These are phyloP conservation scores for Auricularia cornea DNA, from an alignment of 768 basidiomycete species.

Conservation along the genomic window DNA sequence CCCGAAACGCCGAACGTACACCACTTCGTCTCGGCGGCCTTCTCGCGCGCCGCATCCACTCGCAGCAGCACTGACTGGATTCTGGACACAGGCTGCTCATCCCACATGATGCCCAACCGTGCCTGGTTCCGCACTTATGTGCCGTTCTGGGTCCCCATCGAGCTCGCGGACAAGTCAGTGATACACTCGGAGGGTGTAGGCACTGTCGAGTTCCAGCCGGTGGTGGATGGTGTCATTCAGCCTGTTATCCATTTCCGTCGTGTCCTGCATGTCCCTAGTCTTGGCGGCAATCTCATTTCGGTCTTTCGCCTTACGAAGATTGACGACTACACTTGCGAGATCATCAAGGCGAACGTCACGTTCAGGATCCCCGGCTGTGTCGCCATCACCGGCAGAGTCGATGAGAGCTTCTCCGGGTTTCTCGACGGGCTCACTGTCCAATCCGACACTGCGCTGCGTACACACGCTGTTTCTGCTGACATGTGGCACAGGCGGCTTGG, in stretches of 20 bases:
- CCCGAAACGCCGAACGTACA: background rate
- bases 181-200: constrained; percentile 21
- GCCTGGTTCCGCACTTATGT: constrained; percentile 19
- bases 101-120: constrained; percentile 26
- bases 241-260: background rate
- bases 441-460: background rate
- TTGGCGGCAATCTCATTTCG: constrained; percentile 13
- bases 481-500: constrained; percentile 22
- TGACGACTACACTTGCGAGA: constrained; percentile 16
- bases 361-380: constrained; percentile 1
- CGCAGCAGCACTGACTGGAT: constrained; percentile 16
- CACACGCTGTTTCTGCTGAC: background rate
- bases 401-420: constrained; percentile 2
- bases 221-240: constrained; percentile 4
- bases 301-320: constrained; percentile 14
- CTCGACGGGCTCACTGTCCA: background rate
- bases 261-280: constrained; percentile 19
- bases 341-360: constrained; percentile 2
- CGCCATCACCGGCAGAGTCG: constrained; percentile 10
- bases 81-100: constrained; percentile 25
- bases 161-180: constrained; percentile 16
- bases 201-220: constrained; percentile 16
- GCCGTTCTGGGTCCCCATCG: constrained; percentile 15
- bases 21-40: background rate
- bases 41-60: background rate